Evolutionary conservation across 2,329 filamentous ascomycete genomes (phyloP).

Genomic region (Cladosporium oxysporum): DNA sequence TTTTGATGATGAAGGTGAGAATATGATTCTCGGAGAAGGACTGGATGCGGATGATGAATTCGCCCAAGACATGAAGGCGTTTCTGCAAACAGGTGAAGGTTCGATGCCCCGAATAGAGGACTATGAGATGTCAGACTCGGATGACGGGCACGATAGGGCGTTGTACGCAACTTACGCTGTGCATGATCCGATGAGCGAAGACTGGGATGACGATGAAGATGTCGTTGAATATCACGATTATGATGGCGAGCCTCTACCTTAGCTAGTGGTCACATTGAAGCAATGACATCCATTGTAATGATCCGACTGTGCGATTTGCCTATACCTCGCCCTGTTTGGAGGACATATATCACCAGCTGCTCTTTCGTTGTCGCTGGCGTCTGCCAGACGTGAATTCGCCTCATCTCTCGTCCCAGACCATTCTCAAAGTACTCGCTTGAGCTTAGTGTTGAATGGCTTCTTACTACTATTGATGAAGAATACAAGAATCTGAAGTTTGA

Average conservation of each 20-base stretch:
- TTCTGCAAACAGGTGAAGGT: neutral
- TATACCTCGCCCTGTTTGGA: neutral
- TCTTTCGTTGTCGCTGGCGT: neutral
- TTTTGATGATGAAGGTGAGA: neutral
- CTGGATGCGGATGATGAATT: neutral
- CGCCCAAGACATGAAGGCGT: neutral
- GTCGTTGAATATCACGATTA: neutral
- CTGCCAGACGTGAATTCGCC: neutral
- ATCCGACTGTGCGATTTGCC: neutral
- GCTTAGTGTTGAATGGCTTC: neutral
- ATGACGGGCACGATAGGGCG: neutral
- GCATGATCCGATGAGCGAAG: neutral
- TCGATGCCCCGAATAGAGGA: neutral
- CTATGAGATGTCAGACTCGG: neutral
- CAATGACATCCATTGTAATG: neutral
- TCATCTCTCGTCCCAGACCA: too few relatives aligned
- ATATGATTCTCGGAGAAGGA: neutral
- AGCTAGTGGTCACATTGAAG: neutral
- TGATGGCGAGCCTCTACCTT: neutral
- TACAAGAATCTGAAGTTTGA: neutral
- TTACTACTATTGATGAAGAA: neutral
- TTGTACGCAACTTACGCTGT: neutral
- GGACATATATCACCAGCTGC: neutral
- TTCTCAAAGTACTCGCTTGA: neutral
- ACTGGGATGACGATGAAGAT: neutral